phyloP scores from a whole-genome alignment of 2,329 filamentous ascomycete species.

The Lachnellula hyalina region DNA sequence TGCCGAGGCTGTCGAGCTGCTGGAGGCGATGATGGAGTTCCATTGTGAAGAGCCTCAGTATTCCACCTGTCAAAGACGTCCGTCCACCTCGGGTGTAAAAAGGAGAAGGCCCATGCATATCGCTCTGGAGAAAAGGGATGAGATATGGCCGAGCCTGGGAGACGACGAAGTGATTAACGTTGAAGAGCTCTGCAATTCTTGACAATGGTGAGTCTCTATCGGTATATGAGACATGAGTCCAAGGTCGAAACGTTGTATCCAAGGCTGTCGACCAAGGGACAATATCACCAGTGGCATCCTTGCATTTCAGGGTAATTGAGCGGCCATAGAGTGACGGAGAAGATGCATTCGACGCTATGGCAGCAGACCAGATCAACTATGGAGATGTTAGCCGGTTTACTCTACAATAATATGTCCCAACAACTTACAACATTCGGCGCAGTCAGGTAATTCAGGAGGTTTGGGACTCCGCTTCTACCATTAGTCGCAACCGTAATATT shows the following conservation, averaged over 20 bases:
- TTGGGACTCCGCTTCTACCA: slow-evolving; percentile 70
- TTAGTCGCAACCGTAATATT: slow-evolving; percentile 87
- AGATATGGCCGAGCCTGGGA: slow-evolving; percentile 88
- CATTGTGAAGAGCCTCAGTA: slow-evolving; percentile 64
- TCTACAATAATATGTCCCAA: not conserved
- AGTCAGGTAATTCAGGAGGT: slow-evolving; percentile 85
- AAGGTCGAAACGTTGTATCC: slow-evolving; percentile 49
- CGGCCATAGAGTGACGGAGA: slow-evolving; percentile 44
- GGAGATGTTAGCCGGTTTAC: not conserved
- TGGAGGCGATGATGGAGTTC: slow-evolving; percentile 76
- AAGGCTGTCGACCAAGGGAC: slow-evolving; percentile 50
- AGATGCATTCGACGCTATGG: slow-evolving; percentile 51
- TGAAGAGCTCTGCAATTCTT: slow-evolving; percentile 61
- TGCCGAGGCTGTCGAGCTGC: slow-evolving; percentile 71
- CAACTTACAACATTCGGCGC: slow-evolving; percentile 80
- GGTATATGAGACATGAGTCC: slow-evolving; percentile 48
- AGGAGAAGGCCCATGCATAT: slow-evolving; percentile 69
- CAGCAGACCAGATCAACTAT: slow-evolving; percentile 56
- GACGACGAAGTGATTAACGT: slow-evolving; percentile 86
- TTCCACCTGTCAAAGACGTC: slow-evolving; percentile 51
- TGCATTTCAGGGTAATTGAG: slow-evolving; percentile 53
- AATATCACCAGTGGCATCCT: slow-evolving; percentile 54
- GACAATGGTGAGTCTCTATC: slow-evolving; percentile 55
- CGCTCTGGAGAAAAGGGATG: slow-evolving; percentile 75
- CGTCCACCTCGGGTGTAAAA: slow-evolving; percentile 54